Evolutionary conservation across 306 rosid species (phyloP).

Genomic region (Glycine latifolia): DNA sequence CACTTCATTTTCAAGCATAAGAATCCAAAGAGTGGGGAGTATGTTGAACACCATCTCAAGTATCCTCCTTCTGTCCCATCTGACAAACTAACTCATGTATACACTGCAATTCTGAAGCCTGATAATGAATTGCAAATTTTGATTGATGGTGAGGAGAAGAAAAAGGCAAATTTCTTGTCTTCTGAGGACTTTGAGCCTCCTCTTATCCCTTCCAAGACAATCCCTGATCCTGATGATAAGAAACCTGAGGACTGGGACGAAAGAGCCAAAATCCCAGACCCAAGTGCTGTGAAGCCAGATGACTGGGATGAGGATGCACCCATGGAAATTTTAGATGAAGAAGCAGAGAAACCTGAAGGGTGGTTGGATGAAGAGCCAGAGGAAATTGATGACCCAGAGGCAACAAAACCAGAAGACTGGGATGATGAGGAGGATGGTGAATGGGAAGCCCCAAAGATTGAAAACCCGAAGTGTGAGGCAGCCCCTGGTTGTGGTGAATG

Average conservation of each 20-base stretch:
- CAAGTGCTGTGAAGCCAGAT: constrained; percentile 89
- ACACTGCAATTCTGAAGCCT: constrained; percentile 80
- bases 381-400: constrained; percentile 91
- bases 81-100: constrained; percentile 89
- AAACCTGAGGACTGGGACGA: constrained; percentile 99
- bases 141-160: constrained; percentile 70
- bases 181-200: constrained; percentile 91
- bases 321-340: constrained; percentile 83
- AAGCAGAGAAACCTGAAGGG: constrained; percentile 96
- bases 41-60: constrained; percentile 91
- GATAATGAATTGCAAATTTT: constrained; percentile 56
- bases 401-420: constrained; percentile 93
- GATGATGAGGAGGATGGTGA: constrained; percentile 97
- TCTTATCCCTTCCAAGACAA: constrained; percentile 82
- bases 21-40: constrained; percentile 86
- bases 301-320: constrained; percentile 99
- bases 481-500: constrained; percentile 97
- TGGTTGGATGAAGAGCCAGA: constrained; percentile 99
- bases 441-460: constrained; percentile 88
- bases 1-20: constrained; percentile 95
- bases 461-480: constrained; percentile 77
- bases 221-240: constrained; percentile 93
- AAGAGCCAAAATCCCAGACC: constrained; percentile 85
- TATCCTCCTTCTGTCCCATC: constrained; percentile 85
- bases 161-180: constrained; percentile 65